These are phyloP conservation scores for Fagopyrum homotropicum DNA, from an alignment of 148 eudicot genomes.

Conservation along the genomic window DNA sequence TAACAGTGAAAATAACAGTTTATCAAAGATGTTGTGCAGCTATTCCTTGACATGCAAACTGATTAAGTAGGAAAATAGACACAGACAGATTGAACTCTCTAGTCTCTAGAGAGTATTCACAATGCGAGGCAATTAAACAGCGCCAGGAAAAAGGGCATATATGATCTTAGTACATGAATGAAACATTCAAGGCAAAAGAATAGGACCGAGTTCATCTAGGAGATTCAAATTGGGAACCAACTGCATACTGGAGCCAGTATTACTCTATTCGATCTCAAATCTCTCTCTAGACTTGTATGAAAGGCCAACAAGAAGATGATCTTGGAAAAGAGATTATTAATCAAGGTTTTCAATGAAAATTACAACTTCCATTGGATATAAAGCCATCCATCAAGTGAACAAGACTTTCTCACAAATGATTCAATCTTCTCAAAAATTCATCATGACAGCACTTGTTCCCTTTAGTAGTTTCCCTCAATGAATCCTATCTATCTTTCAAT, in stretches of 20 bases:
- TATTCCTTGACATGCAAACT: neutral
- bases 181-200: neutral
- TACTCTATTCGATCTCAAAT: neutral
- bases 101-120: neutral
- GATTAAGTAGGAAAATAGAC: neutral
- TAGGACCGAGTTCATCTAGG: neutral
- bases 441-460: neutral
- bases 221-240: neutral
- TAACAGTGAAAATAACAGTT: neutral
- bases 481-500: slow-evolving; percentile 2
- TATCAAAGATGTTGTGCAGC: neutral
- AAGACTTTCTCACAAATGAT: neutral
- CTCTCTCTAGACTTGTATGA: neutral
- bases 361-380: neutral
- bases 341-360: neutral
- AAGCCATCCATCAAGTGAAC: neutral
- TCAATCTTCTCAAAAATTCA: neutral
- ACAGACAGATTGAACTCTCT: neutral
- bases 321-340: neutral
- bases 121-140: neutral
- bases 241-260: neutral
- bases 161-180: neutral
- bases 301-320: neutral
- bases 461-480: neutral
- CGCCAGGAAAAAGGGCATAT: neutral